Evolutionary conservation across 441 rosid genomes (phyloP).

Genomic region (Macaranga tanarius): DNA sequence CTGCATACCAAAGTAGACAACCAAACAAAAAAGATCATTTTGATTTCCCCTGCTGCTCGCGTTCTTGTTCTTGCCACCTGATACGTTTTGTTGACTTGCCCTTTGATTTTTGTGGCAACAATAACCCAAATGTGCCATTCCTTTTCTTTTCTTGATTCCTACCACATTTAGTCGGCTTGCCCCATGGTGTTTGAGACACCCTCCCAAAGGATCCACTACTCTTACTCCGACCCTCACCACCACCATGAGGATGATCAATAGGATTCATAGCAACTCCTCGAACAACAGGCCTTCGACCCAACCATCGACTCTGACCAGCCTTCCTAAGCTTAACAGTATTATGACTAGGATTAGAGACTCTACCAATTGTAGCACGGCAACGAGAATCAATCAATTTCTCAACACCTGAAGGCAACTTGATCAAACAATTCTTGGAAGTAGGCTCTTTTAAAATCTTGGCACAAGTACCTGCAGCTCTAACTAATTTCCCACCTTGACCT

Average conservation of each 20-base stretch:
- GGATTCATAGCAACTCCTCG: conserved; percentile 97
- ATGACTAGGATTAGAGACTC: conserved; percentile 69
- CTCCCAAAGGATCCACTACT: conserved; percentile 77
- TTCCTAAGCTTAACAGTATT: conserved; percentile 64
- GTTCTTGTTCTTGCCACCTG: background rate
- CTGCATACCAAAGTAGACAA: background rate
- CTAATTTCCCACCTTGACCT: conserved; percentile 80
- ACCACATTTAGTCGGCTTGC: conserved; percentile 86
- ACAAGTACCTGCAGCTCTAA: conserved; percentile 74
- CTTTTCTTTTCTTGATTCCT: conserved; percentile 16
- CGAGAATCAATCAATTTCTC: conserved; percentile 63
- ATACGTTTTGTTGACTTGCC: conserved; percentile 76
- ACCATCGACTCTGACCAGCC: conserved; percentile 87
- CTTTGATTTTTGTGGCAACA: conserved; percentile 64
- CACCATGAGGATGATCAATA: conserved; percentile 95
- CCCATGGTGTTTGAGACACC: conserved; percentile 79
- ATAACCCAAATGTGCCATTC: conserved; percentile 11
- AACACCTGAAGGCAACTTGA: conserved; percentile 69
- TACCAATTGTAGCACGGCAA: conserved; percentile 75
- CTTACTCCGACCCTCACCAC: conserved; percentile 93
- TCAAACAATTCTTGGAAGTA: conserved; percentile 43
- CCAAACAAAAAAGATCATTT: background rate
- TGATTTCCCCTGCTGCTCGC: conserved; percentile 38
- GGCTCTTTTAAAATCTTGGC: conserved; percentile 91
- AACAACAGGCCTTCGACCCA: conserved; percentile 78